Base-by-base conservation (phyloP, 768 basidiomycete species). In the Sarcodon sp. region DNA sequence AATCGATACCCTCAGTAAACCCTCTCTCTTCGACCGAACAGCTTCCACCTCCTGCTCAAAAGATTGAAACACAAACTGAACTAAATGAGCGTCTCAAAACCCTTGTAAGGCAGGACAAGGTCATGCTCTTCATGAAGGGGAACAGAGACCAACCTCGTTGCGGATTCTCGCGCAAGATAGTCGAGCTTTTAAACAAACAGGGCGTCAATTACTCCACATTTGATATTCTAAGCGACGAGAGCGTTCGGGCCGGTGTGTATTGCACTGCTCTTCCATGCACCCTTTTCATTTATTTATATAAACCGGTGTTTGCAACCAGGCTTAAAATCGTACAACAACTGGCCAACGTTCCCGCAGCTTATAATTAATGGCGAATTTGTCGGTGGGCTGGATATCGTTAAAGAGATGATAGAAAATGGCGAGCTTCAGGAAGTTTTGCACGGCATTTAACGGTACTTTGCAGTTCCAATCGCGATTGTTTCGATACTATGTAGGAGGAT, bases 321-420 rank as follows among this genome's bases (percentile, higher is more conserved):
- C 67, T 71, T 81, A 70, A 74, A 75, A 65, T 67, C 66, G 56
- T 57, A 78, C 49, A 79, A 80, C 55, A 68, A 77, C 54, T 80
- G 78, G 79, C 79, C 79, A 32, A 80, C 75, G 7, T 76, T 70
- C 64, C 75, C 75, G 3, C 64, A 72, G 70, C 62, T 94, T 16
- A 84, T 92, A 53, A 70, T 91, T 45, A 79, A 87, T 3, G 93
- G 96, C 16, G 90, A 97, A 61, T 73, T 99, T 13, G 80, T 96
- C 12, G 94, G 94, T n/a, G 94, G 94, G 4, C 65, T 98, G 46
- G 94, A 99, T 60, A 82, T 98, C 46, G 76, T 93, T 18, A 76
- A 79, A 61, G 94, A 97, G 67, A 86, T 93, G 86, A 76, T 75
- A 11, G 76, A 83, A 33, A 81, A 59, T 50, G 89, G 83, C 16